A percentile compares a stretch with the other conserved stretches of the same genome.
phyloP scores from a whole-genome alignment of 1,284 basidiomycete genomes.

The Microbotryum silenes-acaulis region DNA sequence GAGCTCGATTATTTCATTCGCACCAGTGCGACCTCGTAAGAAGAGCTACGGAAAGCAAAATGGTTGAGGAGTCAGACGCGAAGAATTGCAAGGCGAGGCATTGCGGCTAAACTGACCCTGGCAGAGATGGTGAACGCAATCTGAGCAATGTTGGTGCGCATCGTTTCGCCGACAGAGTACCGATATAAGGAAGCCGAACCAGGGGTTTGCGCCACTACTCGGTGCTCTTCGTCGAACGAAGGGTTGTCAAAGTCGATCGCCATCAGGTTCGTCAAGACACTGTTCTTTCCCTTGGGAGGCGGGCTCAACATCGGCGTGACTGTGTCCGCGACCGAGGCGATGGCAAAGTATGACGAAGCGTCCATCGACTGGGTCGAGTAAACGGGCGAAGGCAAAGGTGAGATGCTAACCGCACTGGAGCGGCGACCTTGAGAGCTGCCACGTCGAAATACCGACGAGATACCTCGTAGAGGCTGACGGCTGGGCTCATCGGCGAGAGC shows the following conservation, averaged over 20 bases:
- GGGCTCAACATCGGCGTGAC: background rate
- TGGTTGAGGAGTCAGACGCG: background rate
- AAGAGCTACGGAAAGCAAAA: constrained; percentile 4
- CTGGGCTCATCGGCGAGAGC: background rate
- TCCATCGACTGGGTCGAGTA: background rate
- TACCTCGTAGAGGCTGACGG: background rate
- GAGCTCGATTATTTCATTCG: constrained; percentile 14
- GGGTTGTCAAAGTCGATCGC: background rate
- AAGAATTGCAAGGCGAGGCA: background rate
- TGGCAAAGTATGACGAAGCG: constrained; percentile 5
- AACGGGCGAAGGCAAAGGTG: background rate
- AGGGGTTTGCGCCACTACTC: background rate
- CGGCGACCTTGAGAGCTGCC: background rate
- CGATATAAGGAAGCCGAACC: constrained; percentile 8
- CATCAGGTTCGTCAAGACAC: constrained; percentile 1
- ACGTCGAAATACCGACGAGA: background rate
- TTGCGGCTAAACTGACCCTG: constrained; percentile 9
- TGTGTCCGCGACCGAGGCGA: background rate
- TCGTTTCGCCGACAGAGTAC: constrained; percentile 31
- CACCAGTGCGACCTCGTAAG: background rate
- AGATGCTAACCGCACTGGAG: background rate
- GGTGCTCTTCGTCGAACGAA: background rate
- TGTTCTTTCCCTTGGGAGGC: constrained; percentile 1
- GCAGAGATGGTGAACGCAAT: constrained; percentile 14
- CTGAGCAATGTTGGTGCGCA: constrained; percentile 6